Conservation (phyloP, 2,329 filamentous ascomycete species). For the Pezicula rhizophila region DNA sequence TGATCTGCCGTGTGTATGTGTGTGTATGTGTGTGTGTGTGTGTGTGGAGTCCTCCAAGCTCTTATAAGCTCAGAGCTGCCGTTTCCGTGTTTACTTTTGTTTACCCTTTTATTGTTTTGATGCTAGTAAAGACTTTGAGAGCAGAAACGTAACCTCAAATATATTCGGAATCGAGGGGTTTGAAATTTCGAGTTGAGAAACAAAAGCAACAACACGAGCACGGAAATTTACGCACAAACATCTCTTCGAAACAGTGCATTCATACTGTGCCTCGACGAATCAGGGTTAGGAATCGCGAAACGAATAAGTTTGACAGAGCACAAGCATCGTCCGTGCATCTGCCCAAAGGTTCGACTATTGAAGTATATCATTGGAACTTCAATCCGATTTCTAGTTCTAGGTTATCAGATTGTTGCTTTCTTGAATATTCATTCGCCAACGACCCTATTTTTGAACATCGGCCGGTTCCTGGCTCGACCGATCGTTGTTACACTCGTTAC, state of each 20-base stretch:
- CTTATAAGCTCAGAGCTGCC: no score
- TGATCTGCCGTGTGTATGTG: no score
- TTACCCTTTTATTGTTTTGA: no score
- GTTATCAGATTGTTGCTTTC: not conserved
- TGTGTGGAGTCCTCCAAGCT: no score
- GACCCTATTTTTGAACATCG: not conserved
- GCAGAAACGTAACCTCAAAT: no score
- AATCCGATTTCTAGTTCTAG: not conserved
- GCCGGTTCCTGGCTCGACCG: constrained; percentile 5
- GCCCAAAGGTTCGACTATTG: not conserved
- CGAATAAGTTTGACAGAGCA: constrained; percentile 5
- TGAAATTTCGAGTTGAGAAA: no score
- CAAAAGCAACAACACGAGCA: no score
- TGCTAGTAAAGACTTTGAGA: no score
- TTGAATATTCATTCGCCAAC: not conserved
- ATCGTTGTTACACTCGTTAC: not conserved
- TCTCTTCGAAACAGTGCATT: not conserved
- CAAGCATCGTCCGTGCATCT: constrained; percentile 10
- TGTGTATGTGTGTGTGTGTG: no score
- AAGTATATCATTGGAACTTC: not conserved
- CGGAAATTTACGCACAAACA: not conserved
- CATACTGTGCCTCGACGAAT: not conserved
- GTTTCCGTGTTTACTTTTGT: no score
- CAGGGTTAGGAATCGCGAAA: not conserved
- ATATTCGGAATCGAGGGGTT: no score